Evolutionary conservation across 2,329 filamentous ascomycete genomes (phyloP), one percentile per base, ranked within the genome.

Genomic region (Malbranchea cinnamomea): DNA sequence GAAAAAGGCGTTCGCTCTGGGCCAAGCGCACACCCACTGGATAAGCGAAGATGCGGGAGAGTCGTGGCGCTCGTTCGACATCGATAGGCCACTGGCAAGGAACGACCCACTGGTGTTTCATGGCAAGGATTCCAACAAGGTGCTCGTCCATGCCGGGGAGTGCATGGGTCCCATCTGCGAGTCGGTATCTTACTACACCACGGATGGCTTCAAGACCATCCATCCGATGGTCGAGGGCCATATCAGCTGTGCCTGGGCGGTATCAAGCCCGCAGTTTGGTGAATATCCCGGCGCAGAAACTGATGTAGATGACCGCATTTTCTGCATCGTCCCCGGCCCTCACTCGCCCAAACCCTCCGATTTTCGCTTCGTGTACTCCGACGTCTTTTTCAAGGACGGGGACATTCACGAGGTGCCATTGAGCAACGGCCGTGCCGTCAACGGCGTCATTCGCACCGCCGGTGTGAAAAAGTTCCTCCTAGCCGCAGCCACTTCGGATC

Each of bases 401-500:
- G 50, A 52, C 9, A 55, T 59, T 12, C 60, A 71, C 20, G 85
- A 95, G 57, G 81, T 80, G 4, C 70, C 76, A 34, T 63, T 98
- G 44, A 76, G 83, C 39, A 71, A 69, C 16, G 72, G 74, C 35
- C 72, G 78, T 32, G 72, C 78, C 1, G 74, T 92, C 4, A 68
- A 74, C 40, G 87, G 89, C 32, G 69, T 93, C 40, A 71, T 83
- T 39, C 87, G 78, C 50, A 62, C 93, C 39, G 85, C 82, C 3
- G 62, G 75, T 6, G 81, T 92, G 37, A 92, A 92, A 54, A 81
- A 78, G 43, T 93, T 78, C 49, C 60, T 98, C 18, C 69, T 98
- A 23, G 81, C 79, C 10, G 89, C 87, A 20, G 78, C 81, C 3
- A 74, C 77, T 37, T 79, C 84, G 11, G 65, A 72, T 20, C 74